Percentiles rank a stretch among this genome's conserved stretches.
phyloP scores from a whole-genome alignment of 345 rosid genomes.

The Lepidium didymum region DNA sequence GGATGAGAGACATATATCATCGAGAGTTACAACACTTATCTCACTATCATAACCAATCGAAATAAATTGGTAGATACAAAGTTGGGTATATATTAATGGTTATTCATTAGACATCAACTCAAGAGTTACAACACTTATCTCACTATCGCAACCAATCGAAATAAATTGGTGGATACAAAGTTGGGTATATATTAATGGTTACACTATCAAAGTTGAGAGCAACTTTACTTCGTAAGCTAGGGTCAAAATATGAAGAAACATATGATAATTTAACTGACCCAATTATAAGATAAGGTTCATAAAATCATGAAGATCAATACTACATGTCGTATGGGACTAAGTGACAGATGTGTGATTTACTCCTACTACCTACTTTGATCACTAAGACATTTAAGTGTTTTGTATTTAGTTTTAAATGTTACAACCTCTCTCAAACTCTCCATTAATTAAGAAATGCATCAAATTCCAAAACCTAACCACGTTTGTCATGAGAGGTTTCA shows the following conservation, averaged over 20 bases:
- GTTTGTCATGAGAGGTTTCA: background rate
- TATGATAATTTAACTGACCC: background rate
- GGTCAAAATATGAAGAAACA: background rate
- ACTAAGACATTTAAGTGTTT: background rate
- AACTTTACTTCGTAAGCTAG: background rate
- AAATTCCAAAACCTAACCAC: background rate
- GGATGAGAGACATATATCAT: background rate
- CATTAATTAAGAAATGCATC: background rate
- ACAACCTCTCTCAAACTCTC: background rate
- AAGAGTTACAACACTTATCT: background rate
- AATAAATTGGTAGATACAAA: slow-evolving; percentile 13
- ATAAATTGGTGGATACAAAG: slow-evolving; percentile 4
- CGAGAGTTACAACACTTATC: background rate
- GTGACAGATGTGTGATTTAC: background rate
- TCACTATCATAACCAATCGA: slow-evolving; percentile 9
- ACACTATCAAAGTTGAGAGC: background rate
- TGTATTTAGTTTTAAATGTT: background rate
- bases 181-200: background rate
- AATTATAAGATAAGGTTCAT: background rate
- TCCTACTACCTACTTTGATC: background rate
- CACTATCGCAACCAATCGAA: slow-evolving; percentile 7
- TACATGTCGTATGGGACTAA: slow-evolving; percentile 8
- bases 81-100: too few species aligned
- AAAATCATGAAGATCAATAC: background rate
- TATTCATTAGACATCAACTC: background rate